Evolutionary conservation across 2,329 filamentous ascomycete genomes (phyloP).

Genomic region (Calonectria pteridis): DNA sequence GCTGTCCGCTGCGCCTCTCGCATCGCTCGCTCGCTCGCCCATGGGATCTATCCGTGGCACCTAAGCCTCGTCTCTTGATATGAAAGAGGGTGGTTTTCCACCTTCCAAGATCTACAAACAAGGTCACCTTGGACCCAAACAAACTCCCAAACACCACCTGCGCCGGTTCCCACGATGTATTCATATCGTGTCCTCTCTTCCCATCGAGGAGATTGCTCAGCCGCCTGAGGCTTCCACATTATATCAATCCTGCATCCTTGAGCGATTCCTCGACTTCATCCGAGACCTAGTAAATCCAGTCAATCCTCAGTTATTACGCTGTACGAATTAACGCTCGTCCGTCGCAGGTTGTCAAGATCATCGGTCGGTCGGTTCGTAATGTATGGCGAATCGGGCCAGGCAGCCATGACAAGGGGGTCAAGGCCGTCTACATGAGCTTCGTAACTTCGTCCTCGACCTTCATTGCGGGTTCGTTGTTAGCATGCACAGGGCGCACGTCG

Average conservation of each 20-base stretch:
- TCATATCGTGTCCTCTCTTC: slow-evolving; percentile 48
- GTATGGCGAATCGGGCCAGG: slow-evolving; percentile 30
- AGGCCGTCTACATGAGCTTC: slow-evolving; percentile 80
- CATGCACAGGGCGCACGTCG: slow-evolving; percentile 37
- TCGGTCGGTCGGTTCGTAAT: slow-evolving; percentile 33
- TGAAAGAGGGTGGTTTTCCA: slow-evolving; percentile 58
- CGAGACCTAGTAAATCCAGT: slow-evolving; percentile 46
- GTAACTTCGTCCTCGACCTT: slow-evolving; percentile 92
- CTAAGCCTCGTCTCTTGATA: slow-evolving; percentile 54
- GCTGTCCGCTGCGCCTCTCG: slow-evolving; percentile 23
- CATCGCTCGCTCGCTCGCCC: slow-evolving; percentile 22
- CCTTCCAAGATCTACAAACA: slow-evolving; percentile 60
- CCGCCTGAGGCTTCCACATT: slow-evolving; percentile 46
- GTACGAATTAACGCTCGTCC: slow-evolving; percentile 22
- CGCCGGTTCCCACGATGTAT: slow-evolving; percentile 44
- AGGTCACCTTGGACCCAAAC: slow-evolving; percentile 43
- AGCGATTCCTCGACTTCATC: slow-evolving; percentile 45
- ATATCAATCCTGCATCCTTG: slow-evolving; percentile 46
- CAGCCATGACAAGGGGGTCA: slow-evolving; percentile 32
- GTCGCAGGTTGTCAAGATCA: slow-evolving; percentile 21
- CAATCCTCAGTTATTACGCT: slow-evolving; percentile 42
- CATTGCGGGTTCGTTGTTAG: slow-evolving; percentile 45
- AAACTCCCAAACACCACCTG: slow-evolving; percentile 48
- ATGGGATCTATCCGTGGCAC: not conserved
- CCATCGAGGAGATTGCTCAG: slow-evolving; percentile 51